Evolutionary conservation across 768 basidiomycete species (phyloP), one percentile per base, ranked within the genome.

Genomic region (Chiua virens): DNA sequence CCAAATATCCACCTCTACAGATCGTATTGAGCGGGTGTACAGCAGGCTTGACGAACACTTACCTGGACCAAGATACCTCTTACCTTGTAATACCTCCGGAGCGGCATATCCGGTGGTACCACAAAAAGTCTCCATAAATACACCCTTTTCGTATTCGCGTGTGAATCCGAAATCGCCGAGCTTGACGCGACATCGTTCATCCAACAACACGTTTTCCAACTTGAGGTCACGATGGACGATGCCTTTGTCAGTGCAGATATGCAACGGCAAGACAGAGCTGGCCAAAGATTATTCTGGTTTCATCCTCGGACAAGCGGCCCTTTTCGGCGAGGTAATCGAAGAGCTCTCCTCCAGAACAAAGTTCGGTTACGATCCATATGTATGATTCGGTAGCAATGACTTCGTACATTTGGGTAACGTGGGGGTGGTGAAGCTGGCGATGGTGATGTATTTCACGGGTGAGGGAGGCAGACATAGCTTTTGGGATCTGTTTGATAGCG

Each of bases 401-500:
- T 72, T 99, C 96, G 75, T 90, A 97, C 71, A 98, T 86, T 65
- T 96, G 93, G 14, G 93, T 91, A 62, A 99, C 83, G 66, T 97
- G 85, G 0, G 93, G 93, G 63, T 98, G 96, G 66, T 97, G 97
- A 13, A 99, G 81, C 43, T 92, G 89, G 45, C 96, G 89, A 73
- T 99, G 96, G 63, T 99, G 97, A 65, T 99, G 96, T 49, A 99
- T 97, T 73, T 99, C 96, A 57, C 96, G 84, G 23, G 97, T 99
- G 36, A 99, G 79, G 17, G 89, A 81, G 7, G 94, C 81, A 28
- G 95, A 92, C 78, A 93, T 83, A 50, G 86, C 82, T 71, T 98
- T 98, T 34, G 96, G 92, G 56, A 98, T 96, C 71, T 98, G 95
- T 74, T 99, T 99, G 75, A 99, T 87, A 49, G 96, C 96, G 59